Evolutionary conservation across 2,329 filamentous ascomycete genomes (phyloP).

Genomic region (Diaporthe ilicicola): DNA sequence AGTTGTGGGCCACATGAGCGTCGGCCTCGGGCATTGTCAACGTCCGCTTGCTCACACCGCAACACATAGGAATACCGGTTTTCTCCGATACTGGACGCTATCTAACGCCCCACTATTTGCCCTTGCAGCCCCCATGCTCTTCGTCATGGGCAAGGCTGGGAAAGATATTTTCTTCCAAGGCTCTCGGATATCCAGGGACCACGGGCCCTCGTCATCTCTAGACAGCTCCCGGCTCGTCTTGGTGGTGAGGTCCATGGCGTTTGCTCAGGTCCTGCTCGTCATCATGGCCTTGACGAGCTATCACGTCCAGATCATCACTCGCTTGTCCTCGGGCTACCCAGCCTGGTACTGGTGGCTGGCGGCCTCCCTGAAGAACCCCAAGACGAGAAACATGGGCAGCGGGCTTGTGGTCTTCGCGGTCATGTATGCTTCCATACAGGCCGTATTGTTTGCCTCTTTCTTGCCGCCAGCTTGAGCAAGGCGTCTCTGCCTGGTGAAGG

Average conservation of each 20-base stretch:
- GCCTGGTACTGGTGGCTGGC: conserved; percentile 89
- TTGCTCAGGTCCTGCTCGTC: conserved; percentile 77
- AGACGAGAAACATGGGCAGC: conserved; percentile 38
- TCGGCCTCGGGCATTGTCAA: neutral
- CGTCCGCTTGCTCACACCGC: conserved; percentile 13
- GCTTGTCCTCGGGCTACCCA: conserved; percentile 87
- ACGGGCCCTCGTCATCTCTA: neutral
- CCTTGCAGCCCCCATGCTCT: conserved; percentile 80
- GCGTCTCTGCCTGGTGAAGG: neutral
- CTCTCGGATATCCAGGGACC: neutral
- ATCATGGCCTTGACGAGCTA: conserved; percentile 79
- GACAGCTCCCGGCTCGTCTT: conserved; percentile 33
- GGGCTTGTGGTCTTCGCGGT: conserved; percentile 72
- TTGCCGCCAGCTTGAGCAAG: conserved; percentile 80
- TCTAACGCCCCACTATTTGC: conserved; percentile 89
- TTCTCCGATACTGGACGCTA: conserved; percentile 88
- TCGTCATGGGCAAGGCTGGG: conserved; percentile 71
- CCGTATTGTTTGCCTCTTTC: conserved; percentile 85
- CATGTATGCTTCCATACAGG: conserved; percentile 86
- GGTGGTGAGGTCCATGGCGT: conserved; percentile 67
- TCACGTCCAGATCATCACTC: conserved; percentile 93
- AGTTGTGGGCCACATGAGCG: neutral
- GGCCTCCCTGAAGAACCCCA: conserved; percentile 48
- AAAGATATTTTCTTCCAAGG: conserved; percentile 45
- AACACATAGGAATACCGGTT: conserved; percentile 81